phyloP scores from a whole-genome alignment of 2,329 filamentous ascomycete genomes.

The Exserohilum turcica region DNA sequence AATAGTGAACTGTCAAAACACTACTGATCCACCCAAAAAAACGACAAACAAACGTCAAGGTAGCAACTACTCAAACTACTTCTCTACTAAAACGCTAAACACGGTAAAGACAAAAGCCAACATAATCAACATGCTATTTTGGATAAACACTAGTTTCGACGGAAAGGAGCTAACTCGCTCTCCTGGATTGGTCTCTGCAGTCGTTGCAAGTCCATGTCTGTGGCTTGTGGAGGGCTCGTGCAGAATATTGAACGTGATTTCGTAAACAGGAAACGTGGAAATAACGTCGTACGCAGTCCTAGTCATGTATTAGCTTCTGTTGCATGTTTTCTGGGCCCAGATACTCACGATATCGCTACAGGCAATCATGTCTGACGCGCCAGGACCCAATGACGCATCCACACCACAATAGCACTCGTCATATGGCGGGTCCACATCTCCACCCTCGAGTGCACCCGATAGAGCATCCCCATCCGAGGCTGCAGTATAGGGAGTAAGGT shows the following conservation, averaged over 20 bases:
- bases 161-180: background rate
- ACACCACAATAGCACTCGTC: constrained; percentile 27
- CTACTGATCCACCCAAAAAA: no score
- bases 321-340: background rate
- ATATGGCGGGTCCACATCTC: constrained; percentile 12
- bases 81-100: no score
- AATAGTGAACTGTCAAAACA: no score
- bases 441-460: no score
- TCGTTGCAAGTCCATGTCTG: constrained; percentile 17
- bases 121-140: no score
- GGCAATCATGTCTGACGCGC: constrained; percentile 11
- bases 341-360: constrained; percentile 27
- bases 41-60: no score
- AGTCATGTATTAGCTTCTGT: background rate
- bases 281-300: constrained; percentile 29
- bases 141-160: no score
- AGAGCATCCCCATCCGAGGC: no score
- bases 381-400: constrained; percentile 16
- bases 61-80: no score
- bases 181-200: background rate
- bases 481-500: no score
- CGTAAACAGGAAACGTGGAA: constrained; percentile 30
- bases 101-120: no score
- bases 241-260: constrained; percentile 6
- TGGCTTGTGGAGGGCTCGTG: background rate